Percentiles rank a stretch among this genome's conserved stretches.
Conservation (phyloP, 2,329 filamentous ascomycete genomes). For the Aspergillus versicolor region DNA sequence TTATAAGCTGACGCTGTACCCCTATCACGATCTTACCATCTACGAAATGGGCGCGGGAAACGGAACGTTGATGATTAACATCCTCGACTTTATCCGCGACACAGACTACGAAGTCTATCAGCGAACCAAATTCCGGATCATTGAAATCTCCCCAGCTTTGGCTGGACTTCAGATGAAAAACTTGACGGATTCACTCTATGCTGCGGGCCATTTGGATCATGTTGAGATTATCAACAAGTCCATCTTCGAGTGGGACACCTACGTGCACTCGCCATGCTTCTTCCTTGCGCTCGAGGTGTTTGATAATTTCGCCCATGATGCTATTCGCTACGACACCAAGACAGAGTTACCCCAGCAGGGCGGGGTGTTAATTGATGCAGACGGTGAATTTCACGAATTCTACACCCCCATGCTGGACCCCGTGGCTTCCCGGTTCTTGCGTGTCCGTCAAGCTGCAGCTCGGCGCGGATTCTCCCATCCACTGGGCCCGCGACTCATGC, state of each 20-base stretch:
- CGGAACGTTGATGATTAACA: slow-evolving; percentile 96
- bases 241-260: slow-evolving; percentile 89
- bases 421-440: slow-evolving; percentile 76
- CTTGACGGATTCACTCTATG: slow-evolving; percentile 64
- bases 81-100: slow-evolving; percentile 91
- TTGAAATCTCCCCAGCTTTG: slow-evolving; percentile 85
- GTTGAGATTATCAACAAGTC: slow-evolving; percentile 94
- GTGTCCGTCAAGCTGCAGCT: slow-evolving; percentile 74
- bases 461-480: slow-evolving; percentile 45
- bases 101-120: slow-evolving; percentile 89
- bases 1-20: slow-evolving; percentile 90
- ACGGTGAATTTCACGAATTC: slow-evolving; percentile 93
- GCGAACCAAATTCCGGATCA: slow-evolving; percentile 89
- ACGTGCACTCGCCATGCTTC: slow-evolving; percentile 91
- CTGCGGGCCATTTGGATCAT: slow-evolving; percentile 74
- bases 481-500: slow-evolving; percentile 51
- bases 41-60: slow-evolving; percentile 99
- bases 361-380: slow-evolving; percentile 77
- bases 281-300: slow-evolving; percentile 98
- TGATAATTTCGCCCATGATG: slow-evolving; percentile 96
- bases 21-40: slow-evolving; percentile 94
- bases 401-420: slow-evolving; percentile 81
- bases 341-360: slow-evolving; percentile 85
- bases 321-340: slow-evolving; percentile 80
- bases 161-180: slow-evolving; percentile 74